Percentiles rank a stretch among this genome's conserved stretches.
Conservation (phyloP, 2,329 filamentous ascomycete genomes). For the Chlorencoelia australis region DNA sequence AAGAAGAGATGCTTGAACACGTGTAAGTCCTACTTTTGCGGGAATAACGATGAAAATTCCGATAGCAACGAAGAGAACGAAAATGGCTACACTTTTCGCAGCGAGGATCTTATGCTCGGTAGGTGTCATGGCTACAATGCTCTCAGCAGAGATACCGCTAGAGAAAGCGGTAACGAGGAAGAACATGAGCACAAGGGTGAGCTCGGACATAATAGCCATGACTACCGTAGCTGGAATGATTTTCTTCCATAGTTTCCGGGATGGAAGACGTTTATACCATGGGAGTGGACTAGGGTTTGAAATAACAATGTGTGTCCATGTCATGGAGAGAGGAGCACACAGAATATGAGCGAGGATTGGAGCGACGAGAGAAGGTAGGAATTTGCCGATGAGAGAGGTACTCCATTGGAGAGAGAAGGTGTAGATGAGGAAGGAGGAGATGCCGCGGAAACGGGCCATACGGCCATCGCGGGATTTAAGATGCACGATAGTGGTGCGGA, state of each 20-base stretch:
- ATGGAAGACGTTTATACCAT: slow-evolving; percentile 57
- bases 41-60: slow-evolving; percentile 62
- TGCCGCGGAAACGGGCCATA: slow-evolving; percentile 59
- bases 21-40: slow-evolving; percentile 63
- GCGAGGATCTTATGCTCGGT: slow-evolving; percentile 25
- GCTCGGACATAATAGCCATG: slow-evolving; percentile 47
- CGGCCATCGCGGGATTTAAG: slow-evolving; percentile 55
- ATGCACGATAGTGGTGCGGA: slow-evolving; percentile 47
- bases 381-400: slow-evolving; percentile 31
- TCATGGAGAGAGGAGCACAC: slow-evolving; percentile 58
- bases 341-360: slow-evolving; percentile 48
- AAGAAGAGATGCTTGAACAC: slow-evolving; percentile 80
- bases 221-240: slow-evolving; percentile 58
- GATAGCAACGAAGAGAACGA: slow-evolving; percentile 37
- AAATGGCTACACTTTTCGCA: slow-evolving; percentile 36
- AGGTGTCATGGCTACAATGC: slow-evolving; percentile 19
- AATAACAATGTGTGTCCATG: slow-evolving; percentile 83
- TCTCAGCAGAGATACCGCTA: slow-evolving; percentile 24
- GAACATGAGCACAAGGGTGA: slow-evolving; percentile 38
- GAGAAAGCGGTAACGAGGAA: slow-evolving; percentile 32
- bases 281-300: slow-evolving; percentile 51
- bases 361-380: slow-evolving; percentile 34
- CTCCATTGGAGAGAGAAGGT: slow-evolving; percentile 27
- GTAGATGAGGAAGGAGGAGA: slow-evolving; percentile 41
- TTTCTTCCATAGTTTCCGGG: slow-evolving; percentile 54